Conservation (phyloP, 2,329 filamentous ascomycete species). For the Fusarium pseudograminearum region DNA sequence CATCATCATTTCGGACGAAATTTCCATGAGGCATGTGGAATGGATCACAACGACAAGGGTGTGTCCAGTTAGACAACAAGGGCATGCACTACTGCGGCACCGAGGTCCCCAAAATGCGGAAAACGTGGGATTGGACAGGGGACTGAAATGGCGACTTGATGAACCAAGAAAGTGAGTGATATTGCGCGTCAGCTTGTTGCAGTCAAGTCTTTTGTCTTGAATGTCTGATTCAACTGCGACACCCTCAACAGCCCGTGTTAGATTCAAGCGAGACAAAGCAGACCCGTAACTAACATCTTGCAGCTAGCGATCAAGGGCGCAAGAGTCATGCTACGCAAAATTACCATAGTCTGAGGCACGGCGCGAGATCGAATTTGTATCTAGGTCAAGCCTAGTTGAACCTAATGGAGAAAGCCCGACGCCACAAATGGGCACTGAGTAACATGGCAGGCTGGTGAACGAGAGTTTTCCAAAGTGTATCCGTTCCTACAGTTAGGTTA, state of each 20-base stretch:
- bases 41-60: constrained; percentile 22
- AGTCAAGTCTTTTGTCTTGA: not conserved
- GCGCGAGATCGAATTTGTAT: constrained; percentile 33
- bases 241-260: not conserved
- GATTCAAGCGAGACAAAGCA: not conserved
- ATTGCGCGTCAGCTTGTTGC: not conserved
- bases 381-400: constrained; percentile 42
- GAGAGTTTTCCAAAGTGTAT: constrained; percentile 6
- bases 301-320: constrained; percentile 8
- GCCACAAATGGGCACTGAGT: constrained; percentile 27
- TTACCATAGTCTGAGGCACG: constrained; percentile 30
- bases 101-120: constrained; percentile 20
- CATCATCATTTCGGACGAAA: constrained; percentile 11
- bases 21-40: constrained; percentile 7
- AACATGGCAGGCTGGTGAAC: constrained; percentile 11
- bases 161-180: constrained; percentile 10
- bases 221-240: not conserved
- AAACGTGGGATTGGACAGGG: constrained; percentile 38
- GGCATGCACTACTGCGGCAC: constrained; percentile 29
- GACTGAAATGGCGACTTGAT: constrained; percentile 3
- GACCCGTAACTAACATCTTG: constrained; percentile 1
- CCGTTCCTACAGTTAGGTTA: not conserved
- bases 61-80: not conserved
- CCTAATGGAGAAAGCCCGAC: constrained; percentile 40
- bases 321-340: constrained; percentile 39